Percentiles rank a stretch among this genome's conserved stretches.
Conservation (phyloP, 345 rosid genomes). For the Dimocarpus longan region DNA sequence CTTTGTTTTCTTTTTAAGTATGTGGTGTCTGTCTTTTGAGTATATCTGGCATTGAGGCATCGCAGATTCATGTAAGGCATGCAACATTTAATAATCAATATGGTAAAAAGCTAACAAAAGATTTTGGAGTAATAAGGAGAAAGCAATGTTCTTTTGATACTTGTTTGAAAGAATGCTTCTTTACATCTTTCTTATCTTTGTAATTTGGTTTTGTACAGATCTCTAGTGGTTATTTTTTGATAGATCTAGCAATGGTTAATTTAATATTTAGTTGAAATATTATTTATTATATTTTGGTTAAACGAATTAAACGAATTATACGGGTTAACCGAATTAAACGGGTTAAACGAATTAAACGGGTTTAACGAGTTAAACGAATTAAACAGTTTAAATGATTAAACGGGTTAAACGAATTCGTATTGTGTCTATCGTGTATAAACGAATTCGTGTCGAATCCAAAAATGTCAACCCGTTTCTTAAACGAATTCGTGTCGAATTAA, state of each 20-base stretch:
- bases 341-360: too few species aligned
- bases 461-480: too few species aligned
- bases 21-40: neutral
- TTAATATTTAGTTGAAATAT: too few species aligned
- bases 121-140: neutral
- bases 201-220: slow-evolving; percentile 39
- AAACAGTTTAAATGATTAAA: too few species aligned
- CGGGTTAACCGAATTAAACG: too few species aligned
- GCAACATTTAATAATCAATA: slow-evolving; percentile 2
- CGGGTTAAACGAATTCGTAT: too few species aligned
- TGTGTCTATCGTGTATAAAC: too few species aligned
- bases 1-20: neutral
- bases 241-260: slow-evolving; percentile 76
- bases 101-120: neutral
- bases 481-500: too few species aligned
- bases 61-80: neutral
- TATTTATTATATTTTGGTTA: too few species aligned
- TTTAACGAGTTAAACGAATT: too few species aligned
- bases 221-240: slow-evolving; percentile 78
- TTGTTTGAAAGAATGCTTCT: neutral
- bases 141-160: neutral
- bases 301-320: too few species aligned
- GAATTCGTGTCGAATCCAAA: too few species aligned
- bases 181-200: neutral
- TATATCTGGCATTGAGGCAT: neutral